Conservation (phyloP, 768 basidiomycete species). For the Piloderma croceum region DNA sequence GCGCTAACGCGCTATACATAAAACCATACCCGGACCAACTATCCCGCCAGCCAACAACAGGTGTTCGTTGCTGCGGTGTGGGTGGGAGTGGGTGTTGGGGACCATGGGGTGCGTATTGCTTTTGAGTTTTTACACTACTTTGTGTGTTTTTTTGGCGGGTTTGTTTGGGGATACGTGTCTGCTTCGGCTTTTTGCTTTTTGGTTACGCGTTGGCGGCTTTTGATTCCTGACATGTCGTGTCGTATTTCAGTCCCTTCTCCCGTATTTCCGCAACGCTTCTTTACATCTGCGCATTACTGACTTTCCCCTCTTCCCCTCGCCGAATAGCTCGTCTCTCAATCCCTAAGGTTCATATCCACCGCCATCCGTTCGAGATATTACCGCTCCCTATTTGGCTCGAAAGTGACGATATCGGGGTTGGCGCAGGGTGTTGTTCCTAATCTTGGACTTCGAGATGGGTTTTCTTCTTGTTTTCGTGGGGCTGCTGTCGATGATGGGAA, state of each 20-base stretch:
- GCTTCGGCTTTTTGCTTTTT: too few species aligned
- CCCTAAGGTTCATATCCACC: constrained; percentile 85
- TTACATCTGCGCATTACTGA: too few species aligned
- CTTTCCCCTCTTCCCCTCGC: constrained; percentile 67
- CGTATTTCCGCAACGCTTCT: too few species aligned
- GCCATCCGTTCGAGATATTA: constrained; percentile 87
- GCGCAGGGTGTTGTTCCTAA: constrained; percentile 93
- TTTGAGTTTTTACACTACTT: too few species aligned
- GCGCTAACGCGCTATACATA: constrained; percentile 42
- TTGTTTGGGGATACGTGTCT: too few species aligned
- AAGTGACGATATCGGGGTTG: constrained; percentile 76
- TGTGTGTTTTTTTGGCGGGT: too few species aligned
- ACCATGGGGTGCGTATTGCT: too few species aligned
- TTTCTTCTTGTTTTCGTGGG: not conserved
- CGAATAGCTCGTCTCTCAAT: constrained; percentile 83
- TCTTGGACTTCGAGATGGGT: constrained; percentile 63
- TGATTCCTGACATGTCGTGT: too few species aligned
- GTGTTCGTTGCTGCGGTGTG: constrained; percentile 83
- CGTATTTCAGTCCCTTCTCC: too few species aligned
- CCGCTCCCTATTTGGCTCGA: constrained; percentile 70
- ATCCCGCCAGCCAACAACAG: constrained; percentile 57
- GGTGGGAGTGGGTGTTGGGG: constrained; percentile 66
- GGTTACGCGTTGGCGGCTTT: too few species aligned
- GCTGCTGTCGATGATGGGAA: too few species aligned
- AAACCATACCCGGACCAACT: constrained; percentile 80